Base-by-base conservation (phyloP, 2,329 filamentous ascomycete species). In the Stagonosporopsis tanaceti region DNA sequence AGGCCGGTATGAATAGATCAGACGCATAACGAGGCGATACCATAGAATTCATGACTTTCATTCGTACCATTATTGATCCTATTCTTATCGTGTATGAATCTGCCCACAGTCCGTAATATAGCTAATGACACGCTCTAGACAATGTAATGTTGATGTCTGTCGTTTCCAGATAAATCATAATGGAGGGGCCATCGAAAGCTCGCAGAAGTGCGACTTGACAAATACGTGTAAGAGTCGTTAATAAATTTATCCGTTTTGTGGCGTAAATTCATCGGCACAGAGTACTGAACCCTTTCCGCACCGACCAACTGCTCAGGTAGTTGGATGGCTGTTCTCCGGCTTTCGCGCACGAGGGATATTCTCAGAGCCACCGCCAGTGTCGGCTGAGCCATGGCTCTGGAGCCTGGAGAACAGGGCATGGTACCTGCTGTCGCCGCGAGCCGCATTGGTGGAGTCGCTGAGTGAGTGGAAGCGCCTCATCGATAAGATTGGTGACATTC, bases 371-470 rank as follows among this genome's bases (percentile, higher is more conserved):
- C 46, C 25, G 6, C 34, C 39, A 24, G 20, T 38, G 12, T 54
- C 39, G 24, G 28, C 38, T 27, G 48, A 47, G 7, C 50, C 47
- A 38, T 35, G 28, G 8, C 25, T 12, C 22, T 32, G 46, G 14
- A 50, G 48, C 17, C 50, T 50, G n/a, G 53, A 20, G 9, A 40
- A 40, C 2, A 14, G 15, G 6, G 27, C 22, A 24, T 37, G 25
- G 30, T 48, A 22, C 24, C 15, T 47, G 37, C 17, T 38, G 25
- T 34, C 30, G 28, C 38, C 45, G 30, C 34, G 34, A 27, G 54
- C 22, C 24, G 59, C 53, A 34, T 53, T 56, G 20, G 63, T 63
- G 32, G 57, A 62, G 14, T 63, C 60, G 37, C 60, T 65, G 44
- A 68, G 53, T 20, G 66, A 60, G 22, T 63, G 57, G 28, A 53